A percentile compares a stretch with the other conserved stretches of the same genome.
phyloP scores from a whole-genome alignment of 306 rosid species.

The Trichosanthes truncata region DNA sequence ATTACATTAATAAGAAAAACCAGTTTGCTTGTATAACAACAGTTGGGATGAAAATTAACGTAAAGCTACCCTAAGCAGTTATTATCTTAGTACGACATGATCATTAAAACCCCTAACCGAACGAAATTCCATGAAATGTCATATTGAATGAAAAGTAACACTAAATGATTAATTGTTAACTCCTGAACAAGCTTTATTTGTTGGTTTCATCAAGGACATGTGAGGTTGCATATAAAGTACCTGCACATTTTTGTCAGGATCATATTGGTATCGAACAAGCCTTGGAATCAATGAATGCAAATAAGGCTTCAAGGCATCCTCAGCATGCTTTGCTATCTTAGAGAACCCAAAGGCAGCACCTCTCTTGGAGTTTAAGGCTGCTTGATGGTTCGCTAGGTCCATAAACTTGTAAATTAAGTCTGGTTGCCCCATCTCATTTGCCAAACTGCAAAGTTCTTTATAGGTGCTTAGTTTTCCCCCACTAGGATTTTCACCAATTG shows the following conservation, averaged over 20 bases:
- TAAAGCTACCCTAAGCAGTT: background rate
- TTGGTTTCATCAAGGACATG: background rate
- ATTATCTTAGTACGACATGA: background rate
- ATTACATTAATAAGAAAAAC: background rate
- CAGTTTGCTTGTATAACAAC: background rate
- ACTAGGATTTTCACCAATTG: slow-evolving; percentile 64
- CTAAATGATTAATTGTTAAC: background rate
- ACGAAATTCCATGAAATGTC: background rate
- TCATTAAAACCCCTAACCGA: background rate
- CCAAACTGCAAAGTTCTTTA: slow-evolving; percentile 91
- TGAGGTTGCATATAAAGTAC: slow-evolving; percentile 23
- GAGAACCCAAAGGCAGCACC: slow-evolving; percentile 99
- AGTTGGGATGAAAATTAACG: background rate
- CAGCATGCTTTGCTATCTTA: slow-evolving; percentile 93
- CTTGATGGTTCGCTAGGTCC: slow-evolving; percentile 97
- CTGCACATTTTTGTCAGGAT: slow-evolving; percentile 99
- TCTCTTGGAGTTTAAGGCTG: slow-evolving; percentile 76
- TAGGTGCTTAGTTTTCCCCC: slow-evolving; percentile 93
- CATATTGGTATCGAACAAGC: slow-evolving; percentile 95
- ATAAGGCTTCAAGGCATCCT: slow-evolving; percentile 87
- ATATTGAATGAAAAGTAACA: background rate
- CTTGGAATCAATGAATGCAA: slow-evolving; percentile 67
- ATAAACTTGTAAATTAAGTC: slow-evolving; percentile 93
- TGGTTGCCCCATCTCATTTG: slow-evolving; percentile 98
- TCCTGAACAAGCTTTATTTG: background rate